Evolutionary conservation across 2,329 filamentous ascomycete genomes (phyloP), one percentile per base, ranked within the genome.

Genomic region (Trichoderma koningiopsis): DNA sequence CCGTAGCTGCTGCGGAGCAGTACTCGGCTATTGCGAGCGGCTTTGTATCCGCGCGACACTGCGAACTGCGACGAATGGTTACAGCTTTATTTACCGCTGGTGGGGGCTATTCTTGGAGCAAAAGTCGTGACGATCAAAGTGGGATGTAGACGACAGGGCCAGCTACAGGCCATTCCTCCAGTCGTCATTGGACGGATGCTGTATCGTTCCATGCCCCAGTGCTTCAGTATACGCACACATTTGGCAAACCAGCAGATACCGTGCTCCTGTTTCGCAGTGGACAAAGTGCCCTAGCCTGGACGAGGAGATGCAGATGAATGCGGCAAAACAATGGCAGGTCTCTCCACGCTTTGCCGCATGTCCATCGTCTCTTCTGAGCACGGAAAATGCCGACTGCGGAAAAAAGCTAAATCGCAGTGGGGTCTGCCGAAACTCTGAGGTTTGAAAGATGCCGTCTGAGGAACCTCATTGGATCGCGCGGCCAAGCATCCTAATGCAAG

Each of bases 341-440:
- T 49, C n/a, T 67, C 27, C 11, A 14, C 47, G 35, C n/a, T 61
- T 47, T 43, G 33, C n/a, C 56, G 37, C 47, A 65, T 43, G 62
- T 58, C 58, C 53, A 19, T 67, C 40, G 55, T 29, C 22, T 40
- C 16, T 29, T 43, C 63, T 67, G 40, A 58, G 35, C 63, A 67
- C 63, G 63, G 63, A 67, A 67, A 55, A 40, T 67, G 63, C 63
- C 63, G 63, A 67, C 63, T 67, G 63, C 63, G 63, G 63, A 52
- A 67, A 67, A 67, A 67, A 59, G 63, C 63, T 59, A 67, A 67
- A 35, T 58, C 63, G 24, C 31, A 22, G 63, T 56, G 53, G 63
- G 40, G 37, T 35, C 63, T 3, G 27, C 22, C 40, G 55, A 67
- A 67, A 29, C 53, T 58, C 35, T 49, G 37, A 67, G 56, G 19